Percentiles rank a stretch among this genome's conserved stretches.
These are phyloP conservation scores for Talaromyces liani DNA, from an alignment of 495 filamentous ascomycete genomes.

Conservation along the genomic window DNA sequence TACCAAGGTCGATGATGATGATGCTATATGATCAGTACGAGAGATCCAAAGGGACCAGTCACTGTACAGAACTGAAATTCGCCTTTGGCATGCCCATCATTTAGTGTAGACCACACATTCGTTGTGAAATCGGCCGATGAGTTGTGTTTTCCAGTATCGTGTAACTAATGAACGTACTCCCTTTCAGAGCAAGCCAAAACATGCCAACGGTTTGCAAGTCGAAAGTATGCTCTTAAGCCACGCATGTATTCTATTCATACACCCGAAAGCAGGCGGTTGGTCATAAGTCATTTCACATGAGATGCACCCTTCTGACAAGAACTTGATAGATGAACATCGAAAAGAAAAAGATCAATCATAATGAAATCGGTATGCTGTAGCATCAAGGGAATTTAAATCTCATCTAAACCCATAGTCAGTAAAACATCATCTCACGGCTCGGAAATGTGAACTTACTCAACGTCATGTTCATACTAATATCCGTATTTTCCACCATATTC, in stretches of 20 bases:
- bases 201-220: not conserved
- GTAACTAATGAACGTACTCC: not conserved
- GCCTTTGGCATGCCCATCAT: not conserved
- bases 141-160: not conserved
- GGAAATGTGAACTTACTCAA: slow-evolving; percentile 55
- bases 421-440: not conserved
- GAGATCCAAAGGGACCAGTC: not conserved
- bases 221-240: not conserved
- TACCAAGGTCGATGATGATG: no score
- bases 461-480: slow-evolving; percentile 97
- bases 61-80: not conserved
- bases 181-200: not conserved
- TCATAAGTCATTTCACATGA: not conserved
- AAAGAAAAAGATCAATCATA: not conserved
- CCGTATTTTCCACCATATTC: slow-evolving; percentile 97
- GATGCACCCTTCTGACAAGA: not conserved
- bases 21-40: not conserved
- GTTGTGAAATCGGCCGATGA: not conserved
- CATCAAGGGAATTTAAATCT: slow-evolving; percentile 19
- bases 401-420: slow-evolving; percentile 22
- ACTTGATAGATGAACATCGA: not conserved
- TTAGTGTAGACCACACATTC: no score
- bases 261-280: not conserved
- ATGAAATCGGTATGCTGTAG: not conserved
- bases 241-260: not conserved